phyloP scores from a whole-genome alignment of 129 eudicot genomes.

The Apium graveolens region DNA sequence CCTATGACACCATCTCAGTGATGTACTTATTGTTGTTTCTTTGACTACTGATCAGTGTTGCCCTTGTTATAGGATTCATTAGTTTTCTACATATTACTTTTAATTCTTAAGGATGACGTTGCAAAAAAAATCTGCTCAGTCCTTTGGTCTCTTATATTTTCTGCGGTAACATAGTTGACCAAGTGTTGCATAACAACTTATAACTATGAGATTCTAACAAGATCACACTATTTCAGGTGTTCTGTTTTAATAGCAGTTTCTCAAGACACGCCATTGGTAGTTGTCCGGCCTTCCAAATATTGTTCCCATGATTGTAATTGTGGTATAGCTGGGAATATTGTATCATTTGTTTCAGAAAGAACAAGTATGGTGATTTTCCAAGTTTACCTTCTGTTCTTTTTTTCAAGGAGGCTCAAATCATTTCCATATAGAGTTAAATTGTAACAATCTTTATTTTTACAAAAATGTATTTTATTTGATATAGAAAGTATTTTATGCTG shows the following conservation, averaged over 20 bases:
- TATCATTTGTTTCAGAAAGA: constrained; percentile 6
- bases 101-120: background rate
- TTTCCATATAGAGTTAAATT: background rate
- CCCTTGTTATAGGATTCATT: background rate
- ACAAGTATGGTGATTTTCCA: constrained; percentile 8
- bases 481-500: background rate
- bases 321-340: constrained; percentile 5
- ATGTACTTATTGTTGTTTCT: background rate
- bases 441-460: background rate
- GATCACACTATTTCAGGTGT: constrained; percentile 1
- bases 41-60: background rate
- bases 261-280: background rate
- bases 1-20: background rate
- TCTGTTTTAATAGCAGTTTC: background rate
- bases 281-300: background rate
- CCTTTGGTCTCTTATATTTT: background rate
- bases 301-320: constrained; percentile 11
- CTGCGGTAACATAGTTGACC: background rate
- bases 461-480: background rate
- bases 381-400: constrained; percentile 9
- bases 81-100: background rate
- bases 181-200: background rate
- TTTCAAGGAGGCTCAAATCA: constrained; percentile 1
- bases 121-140: background rate
- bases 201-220: background rate